These are phyloP conservation scores for Debaryomyces coudertii DNA, from an alignment of 1,139 yeast species.

Conservation along the genomic window DNA sequence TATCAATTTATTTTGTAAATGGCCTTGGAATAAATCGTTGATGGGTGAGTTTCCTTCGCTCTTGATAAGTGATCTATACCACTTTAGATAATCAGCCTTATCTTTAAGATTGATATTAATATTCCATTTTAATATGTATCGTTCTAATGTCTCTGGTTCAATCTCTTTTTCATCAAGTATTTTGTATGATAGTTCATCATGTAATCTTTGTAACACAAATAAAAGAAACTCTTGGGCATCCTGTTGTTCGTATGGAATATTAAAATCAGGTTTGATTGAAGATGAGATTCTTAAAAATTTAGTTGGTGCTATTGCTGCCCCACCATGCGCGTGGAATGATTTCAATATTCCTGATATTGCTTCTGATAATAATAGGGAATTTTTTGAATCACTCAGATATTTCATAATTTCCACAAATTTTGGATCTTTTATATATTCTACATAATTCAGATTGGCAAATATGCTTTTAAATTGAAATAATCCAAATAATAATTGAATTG, in stretches of 20 bases:
- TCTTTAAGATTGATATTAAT: conserved; percentile 35
- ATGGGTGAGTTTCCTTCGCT: conserved; percentile 69
- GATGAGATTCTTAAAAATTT: conserved; percentile 61
- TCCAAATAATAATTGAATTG: conserved; percentile 67
- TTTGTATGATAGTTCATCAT: conserved; percentile 59
- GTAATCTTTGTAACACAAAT: conserved; percentile 65
- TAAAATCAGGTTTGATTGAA: conserved; percentile 61
- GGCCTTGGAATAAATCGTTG: conserved; percentile 66
- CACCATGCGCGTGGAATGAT: conserved; percentile 57
- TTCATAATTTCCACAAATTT: conserved; percentile 26
- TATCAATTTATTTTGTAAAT: conserved; percentile 61
- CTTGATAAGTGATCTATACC: conserved; percentile 56
- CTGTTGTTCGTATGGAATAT: conserved; percentile 74
- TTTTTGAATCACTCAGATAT: conserved; percentile 28
- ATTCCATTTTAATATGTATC: conserved; percentile 36
- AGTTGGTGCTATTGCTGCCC: conserved; percentile 65
- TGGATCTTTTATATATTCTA: conserved; percentile 41
- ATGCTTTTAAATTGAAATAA: conserved; percentile 46
- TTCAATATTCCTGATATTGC: conserved; percentile 46
- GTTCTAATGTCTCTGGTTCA: conserved; percentile 21
- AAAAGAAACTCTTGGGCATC: conserved; percentile 78
- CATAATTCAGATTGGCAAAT: conserved; percentile 46
- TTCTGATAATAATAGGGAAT: conserved; percentile 47
- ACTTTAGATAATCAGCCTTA: conserved; percentile 56
- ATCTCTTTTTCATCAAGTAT: conserved; percentile 15